Evolutionary conservation across 2,329 filamentous ascomycete species (phyloP), one percentile per base, ranked within the genome.

Genomic region (Exophiala dermatitidis): DNA sequence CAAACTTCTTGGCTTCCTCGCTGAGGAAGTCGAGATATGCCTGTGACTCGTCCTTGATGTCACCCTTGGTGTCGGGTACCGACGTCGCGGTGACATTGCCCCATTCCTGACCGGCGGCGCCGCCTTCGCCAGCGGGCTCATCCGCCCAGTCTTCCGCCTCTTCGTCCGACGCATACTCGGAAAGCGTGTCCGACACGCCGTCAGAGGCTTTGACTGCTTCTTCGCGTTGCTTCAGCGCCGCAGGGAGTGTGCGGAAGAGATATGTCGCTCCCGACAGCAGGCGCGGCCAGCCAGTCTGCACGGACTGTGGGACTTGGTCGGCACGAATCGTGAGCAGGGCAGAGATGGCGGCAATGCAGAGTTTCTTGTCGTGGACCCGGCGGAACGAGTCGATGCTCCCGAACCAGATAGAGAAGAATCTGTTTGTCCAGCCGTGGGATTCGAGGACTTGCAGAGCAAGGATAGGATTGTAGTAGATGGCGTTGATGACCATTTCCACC

Each of bases 401-500:
- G 71, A 98, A 98, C 93, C 93, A 98, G 54, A 94, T 75, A 71
- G 88, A 95, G 77, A 98, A 98, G 75, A 98, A 98, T 68, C 94
- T 94, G 73, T 97, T 97, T 4, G 93, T 97, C 91, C 90, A 96
- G 56, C 83, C 85, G 65, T 94, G 91, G 49, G 78, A 74, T 73
- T 98, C 93, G n/a, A 98, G 79, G 36, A 95, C 83, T 58, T 90
- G 85, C 26, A 98, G 79, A 28, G 90, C 81, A 55, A 96, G 77
- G 42, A 85, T 73, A 1, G 93, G 90, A 74, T 95, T 96, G 77
- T 98, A 98, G 77, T 97, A 95, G 64, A 97, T 90, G 51, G 88
- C 84, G 71, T 97, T 97, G 76, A 98, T 95, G 54, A 98, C 84
- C 84, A 98, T 94, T 74, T 98, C 93, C 87, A 98, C 95, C 42